Base-by-base conservation (phyloP, 768 basidiomycete species). In the Collybiopsis confluens region DNA sequence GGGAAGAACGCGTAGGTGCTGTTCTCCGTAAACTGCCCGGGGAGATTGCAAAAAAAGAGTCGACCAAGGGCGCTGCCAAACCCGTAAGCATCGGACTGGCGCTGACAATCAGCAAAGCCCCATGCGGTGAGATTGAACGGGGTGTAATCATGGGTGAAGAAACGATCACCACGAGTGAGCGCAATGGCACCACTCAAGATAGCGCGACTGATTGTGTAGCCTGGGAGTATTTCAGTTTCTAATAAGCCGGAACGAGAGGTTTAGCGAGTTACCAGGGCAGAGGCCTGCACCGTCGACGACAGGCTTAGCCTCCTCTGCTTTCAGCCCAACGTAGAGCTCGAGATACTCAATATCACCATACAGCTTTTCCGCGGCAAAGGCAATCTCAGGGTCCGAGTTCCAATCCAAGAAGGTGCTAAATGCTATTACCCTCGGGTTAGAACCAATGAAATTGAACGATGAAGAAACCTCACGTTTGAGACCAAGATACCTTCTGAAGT, bases 151-250 rank as follows among this genome's bases (percentile, higher is more conserved):
- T 87, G 74, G 1, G 89, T 92, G 70, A 81, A 90, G 75, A 82
- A 87, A 50, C 90, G 77, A 62, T 93, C 91, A 27, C 91, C 91
- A 50, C 90, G 85, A 45, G 88, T 91, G 51, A 93, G 81, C 11
- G 91, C 88, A 53, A 92, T 87, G 26, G 91, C 91, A 62, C 92
- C 91, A 57, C 83, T 82, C 30, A 93, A 81, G 61, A 93, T 93
- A 7, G 91, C 90, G 28, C 91, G 83, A 60, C 86, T 86, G 61
- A 90, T 81, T 9, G 91, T 93, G 68, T 88, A 92, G 13, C 83
- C 86, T 85, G n/a, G n/a, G n/a, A n/a, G n/a, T n/a, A n/a, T n/a
- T n/a, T n/a, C n/a, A n/a, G n/a, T n/a, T n/a, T n/a, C n/a, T n/a
- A n/a, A n/a, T n/a, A n/a, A n/a, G n/a, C n/a, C n/a, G n/a, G n/a